A percentile compares a stretch with the other conserved stretches of the same genome.
These are phyloP conservation scores for Lactifluus pinguis DNA, from an alignment of 768 basidiomycete genomes.

Conservation along the genomic window DNA sequence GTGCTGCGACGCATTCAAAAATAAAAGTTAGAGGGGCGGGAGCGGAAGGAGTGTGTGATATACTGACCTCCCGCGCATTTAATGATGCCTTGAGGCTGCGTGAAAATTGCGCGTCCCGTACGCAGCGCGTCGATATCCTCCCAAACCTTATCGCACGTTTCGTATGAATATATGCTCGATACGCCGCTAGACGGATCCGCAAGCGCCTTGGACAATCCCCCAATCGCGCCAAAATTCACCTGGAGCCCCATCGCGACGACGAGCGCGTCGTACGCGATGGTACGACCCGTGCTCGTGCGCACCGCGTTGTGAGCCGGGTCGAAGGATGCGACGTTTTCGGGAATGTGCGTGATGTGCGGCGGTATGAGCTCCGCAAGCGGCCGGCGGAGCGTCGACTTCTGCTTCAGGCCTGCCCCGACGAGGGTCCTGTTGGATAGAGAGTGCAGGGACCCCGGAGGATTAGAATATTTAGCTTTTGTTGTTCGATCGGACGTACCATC, in stretches of 20 bases:
- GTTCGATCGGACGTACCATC: constrained; percentile 51
- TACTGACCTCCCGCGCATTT: constrained; percentile 84
- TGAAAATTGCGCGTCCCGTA: constrained; percentile 83
- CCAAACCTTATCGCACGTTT: constrained; percentile 87
- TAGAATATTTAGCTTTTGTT: too few relatives aligned
- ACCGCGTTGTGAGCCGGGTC: constrained; percentile 67
- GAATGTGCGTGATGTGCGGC: constrained; percentile 56
- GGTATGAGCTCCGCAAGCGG: constrained; percentile 68
- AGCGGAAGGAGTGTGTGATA: background rate
- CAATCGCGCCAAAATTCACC: constrained; percentile 71
- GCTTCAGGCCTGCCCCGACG: constrained; percentile 77
- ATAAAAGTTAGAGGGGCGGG: background rate
- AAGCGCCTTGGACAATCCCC: constrained; percentile 67
- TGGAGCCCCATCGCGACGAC: constrained; percentile 87
- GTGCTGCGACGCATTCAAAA: constrained; percentile 37
- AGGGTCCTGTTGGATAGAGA: constrained; percentile 55
- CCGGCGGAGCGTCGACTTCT: constrained; percentile 59
- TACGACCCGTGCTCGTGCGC: constrained; percentile 59
- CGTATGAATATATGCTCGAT: constrained; percentile 86
- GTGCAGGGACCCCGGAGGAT: background rate
- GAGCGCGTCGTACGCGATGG: constrained; percentile 72
- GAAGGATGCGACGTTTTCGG: constrained; percentile 65
- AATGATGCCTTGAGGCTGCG: constrained; percentile 85
- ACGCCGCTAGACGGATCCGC: constrained; percentile 72
- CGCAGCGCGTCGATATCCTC: constrained; percentile 67